A percentile compares a stretch with the other conserved stretches of the same genome.
Conservation (phyloP, 805 yeast genomes). For the Yamadazyma sp. region DNA sequence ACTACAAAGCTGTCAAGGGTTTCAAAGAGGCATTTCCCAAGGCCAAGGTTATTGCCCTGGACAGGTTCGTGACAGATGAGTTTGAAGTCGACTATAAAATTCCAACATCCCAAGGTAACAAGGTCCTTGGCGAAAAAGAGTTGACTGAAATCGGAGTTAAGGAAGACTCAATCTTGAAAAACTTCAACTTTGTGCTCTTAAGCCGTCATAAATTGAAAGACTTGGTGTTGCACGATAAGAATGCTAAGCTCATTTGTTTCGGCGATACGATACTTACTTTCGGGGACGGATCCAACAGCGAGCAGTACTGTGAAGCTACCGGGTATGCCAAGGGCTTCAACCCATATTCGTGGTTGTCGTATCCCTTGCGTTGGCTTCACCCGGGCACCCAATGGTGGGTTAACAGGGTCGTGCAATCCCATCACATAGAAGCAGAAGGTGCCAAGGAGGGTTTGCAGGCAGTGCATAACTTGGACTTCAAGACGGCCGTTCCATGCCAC, state of each 20-base stretch:
- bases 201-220: constrained; percentile 61
- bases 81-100: constrained; percentile 42
- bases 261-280: constrained; percentile 64
- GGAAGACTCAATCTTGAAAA: constrained; percentile 38
- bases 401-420: constrained; percentile 6
- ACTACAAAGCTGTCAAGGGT: constrained; percentile 58
- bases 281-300: constrained; percentile 39
- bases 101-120: constrained; percentile 33
- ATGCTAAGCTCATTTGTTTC: constrained; percentile 48
- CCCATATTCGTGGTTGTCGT: constrained; percentile 48
- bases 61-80: constrained; percentile 30
- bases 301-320: constrained; percentile 41
- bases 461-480: constrained; percentile 43
- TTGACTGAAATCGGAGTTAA: constrained; percentile 32
- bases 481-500: constrained; percentile 53
- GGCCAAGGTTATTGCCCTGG: constrained; percentile 55
- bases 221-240: constrained; percentile 48
- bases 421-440: constrained; percentile 5
- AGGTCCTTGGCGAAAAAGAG: constrained; percentile 22
- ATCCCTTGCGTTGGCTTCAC: constrained; percentile 37
- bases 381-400: constrained; percentile 21
- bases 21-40: constrained; percentile 52
- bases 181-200: constrained; percentile 55
- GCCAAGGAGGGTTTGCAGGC: constrained; percentile 24
- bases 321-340: constrained; percentile 45